A percentile compares a stretch with the other conserved stretches of the same genome.
phyloP scores from a whole-genome alignment of 257 asterid species.

The Mitragyna speciosa region DNA sequence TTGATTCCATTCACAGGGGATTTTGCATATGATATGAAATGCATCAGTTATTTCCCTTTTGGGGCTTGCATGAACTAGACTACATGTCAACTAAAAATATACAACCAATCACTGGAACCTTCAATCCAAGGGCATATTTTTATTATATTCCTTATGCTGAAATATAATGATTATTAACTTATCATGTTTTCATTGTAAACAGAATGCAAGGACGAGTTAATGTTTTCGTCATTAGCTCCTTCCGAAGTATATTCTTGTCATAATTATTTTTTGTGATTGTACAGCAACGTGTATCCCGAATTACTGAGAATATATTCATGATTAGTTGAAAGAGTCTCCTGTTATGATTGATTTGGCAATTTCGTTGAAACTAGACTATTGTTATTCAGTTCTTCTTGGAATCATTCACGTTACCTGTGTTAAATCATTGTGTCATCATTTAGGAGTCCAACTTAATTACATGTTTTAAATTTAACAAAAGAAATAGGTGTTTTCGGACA shows the following conservation, averaged over 20 bases:
- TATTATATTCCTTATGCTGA: neutral
- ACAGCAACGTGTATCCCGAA: no score
- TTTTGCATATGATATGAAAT: neutral
- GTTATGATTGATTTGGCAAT: conserved; percentile 3
- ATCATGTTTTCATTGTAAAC: no score
- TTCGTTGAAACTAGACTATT: neutral
- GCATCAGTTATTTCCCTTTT: neutral
- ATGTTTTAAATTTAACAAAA: neutral
- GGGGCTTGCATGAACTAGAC: neutral
- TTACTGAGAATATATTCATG: neutral
- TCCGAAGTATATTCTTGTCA: no score
- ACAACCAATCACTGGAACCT: neutral
- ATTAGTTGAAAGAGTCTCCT: neutral
- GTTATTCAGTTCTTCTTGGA: neutral
- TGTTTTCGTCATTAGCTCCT: neutral
- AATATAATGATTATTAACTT: no score
- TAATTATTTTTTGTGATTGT: no score
- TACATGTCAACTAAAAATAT: neutral
- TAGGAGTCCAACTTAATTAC: neutral
- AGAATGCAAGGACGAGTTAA: neutral
- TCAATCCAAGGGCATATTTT: neutral
- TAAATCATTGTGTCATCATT: neutral
- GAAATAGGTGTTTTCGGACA: neutral
- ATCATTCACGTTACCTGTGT: neutral
- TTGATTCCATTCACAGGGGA: neutral